A percentile compares a stretch with the other conserved stretches of the same genome.
These are phyloP conservation scores for Candida berthetii DNA, from an alignment of 805 yeast genomes.

Conservation along the genomic window DNA sequence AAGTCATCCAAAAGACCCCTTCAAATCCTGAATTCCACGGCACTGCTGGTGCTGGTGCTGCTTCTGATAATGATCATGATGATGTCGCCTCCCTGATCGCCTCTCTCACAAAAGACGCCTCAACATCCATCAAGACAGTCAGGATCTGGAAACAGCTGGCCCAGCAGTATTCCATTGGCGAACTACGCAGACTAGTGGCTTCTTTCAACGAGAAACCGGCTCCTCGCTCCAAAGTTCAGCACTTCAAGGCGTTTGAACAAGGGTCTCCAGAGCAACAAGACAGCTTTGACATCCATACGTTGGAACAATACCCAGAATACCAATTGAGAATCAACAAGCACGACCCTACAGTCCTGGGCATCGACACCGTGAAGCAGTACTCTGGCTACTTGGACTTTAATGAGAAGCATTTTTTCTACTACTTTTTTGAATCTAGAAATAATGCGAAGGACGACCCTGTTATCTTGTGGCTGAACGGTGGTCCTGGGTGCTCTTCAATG, in stretches of 20 bases:
- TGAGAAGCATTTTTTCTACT: conserved; percentile 82
- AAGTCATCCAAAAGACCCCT: too few species aligned
- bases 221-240: neutral
- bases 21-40: too few species aligned
- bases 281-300: neutral
- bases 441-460: conserved; percentile 85
- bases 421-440: conserved; percentile 84
- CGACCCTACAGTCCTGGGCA: conserved; percentile 39
- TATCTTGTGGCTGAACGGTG: conserved; percentile 87
- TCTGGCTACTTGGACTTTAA: conserved; percentile 79
- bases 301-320: neutral
- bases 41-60: too few species aligned
- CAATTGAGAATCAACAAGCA: neutral
- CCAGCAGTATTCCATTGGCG: neutral
- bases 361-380: conserved; percentile 75
- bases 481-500: conserved; percentile 92
- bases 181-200: too few species aligned
- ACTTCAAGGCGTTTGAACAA: neutral
- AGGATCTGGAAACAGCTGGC: neutral
- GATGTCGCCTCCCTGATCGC: too few species aligned
- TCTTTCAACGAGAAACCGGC: neutral
- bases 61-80: too few species aligned
- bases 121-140: neutral
- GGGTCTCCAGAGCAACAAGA: neutral
- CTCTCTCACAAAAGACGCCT: too few species aligned